Conservation (phyloP, 345 rosid species). For the Camelina neglecta region DNA sequence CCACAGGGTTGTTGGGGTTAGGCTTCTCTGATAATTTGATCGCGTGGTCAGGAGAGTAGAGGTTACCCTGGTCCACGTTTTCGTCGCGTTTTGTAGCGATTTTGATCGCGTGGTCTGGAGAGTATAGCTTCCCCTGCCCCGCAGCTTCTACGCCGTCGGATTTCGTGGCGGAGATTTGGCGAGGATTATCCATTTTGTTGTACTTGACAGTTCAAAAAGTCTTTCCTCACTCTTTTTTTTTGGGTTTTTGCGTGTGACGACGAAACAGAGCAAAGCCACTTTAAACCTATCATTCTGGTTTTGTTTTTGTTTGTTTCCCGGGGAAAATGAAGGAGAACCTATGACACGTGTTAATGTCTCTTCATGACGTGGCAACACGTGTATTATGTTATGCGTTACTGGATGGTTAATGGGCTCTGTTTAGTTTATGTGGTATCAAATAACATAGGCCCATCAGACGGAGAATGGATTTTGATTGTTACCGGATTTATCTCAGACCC, state of each 20-base stretch:
- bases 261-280: slow-evolving; percentile 43
- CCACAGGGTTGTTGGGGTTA: neutral
- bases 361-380: slow-evolving; percentile 37
- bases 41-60: slow-evolving; percentile 44
- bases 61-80: slow-evolving; percentile 33
- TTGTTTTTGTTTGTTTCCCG: slow-evolving; percentile 43
- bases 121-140: slow-evolving; percentile 40
- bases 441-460: neutral
- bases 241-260: slow-evolving; percentile 19
- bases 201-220: slow-evolving; percentile 3
- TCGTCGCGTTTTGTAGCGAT: slow-evolving; percentile 21
- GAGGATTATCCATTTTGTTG: slow-evolving; percentile 14
- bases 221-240: neutral
- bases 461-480: neutral
- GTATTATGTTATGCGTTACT: neutral
- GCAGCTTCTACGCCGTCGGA: slow-evolving; percentile 27
- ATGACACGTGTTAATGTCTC: neutral
- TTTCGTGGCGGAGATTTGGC: slow-evolving; percentile 33
- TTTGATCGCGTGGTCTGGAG: slow-evolving; percentile 42
- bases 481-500: neutral
- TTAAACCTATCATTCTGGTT: neutral
- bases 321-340: slow-evolving; percentile 21
- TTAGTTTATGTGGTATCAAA: neutral
- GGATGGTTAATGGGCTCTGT: neutral
- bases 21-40: slow-evolving; percentile 31